phyloP scores from a whole-genome alignment of 2,329 filamentous ascomycete species.

The Septoria linicola region DNA sequence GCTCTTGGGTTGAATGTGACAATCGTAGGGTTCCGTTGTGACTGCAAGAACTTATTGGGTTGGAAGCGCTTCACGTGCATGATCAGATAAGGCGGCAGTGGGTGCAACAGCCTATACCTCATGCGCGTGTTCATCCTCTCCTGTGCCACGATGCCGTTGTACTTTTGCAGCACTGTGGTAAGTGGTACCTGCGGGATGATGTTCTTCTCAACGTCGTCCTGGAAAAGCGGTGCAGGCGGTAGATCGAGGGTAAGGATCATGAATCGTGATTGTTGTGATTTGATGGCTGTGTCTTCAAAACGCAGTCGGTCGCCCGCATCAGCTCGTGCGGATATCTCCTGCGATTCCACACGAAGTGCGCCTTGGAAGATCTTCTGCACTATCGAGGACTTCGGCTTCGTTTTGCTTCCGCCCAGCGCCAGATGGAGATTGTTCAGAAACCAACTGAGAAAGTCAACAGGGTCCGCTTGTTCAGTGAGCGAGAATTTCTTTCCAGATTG shows the following conservation, averaged over 20 bases:
- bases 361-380: slow-evolving; percentile 94
- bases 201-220: slow-evolving; percentile 89
- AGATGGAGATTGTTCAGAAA: slow-evolving; percentile 95
- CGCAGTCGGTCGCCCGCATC: slow-evolving; percentile 83
- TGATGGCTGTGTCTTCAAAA: slow-evolving; percentile 88
- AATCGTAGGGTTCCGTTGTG: slow-evolving; percentile 89
- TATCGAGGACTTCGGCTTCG: slow-evolving; percentile 79
- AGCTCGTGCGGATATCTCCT: slow-evolving; percentile 87
- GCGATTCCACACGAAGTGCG: slow-evolving; percentile 84
- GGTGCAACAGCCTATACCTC: slow-evolving; percentile 84
- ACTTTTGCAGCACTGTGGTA: slow-evolving; percentile 80
- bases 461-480: slow-evolving; percentile 86
- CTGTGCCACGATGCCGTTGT: slow-evolving; percentile 83
- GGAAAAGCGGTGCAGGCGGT: slow-evolving; percentile 87
- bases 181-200: slow-evolving; percentile 93
- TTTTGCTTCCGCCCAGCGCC: slow-evolving; percentile 83
- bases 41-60: slow-evolving; percentile 92
- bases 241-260: slow-evolving; percentile 91
- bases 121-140: slow-evolving; percentile 86
- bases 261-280: slow-evolving; percentile 74
- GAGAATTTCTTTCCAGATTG: slow-evolving; percentile 91
- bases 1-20: slow-evolving; percentile 88
- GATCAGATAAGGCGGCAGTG: slow-evolving; percentile 83
- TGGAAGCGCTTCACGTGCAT: slow-evolving; percentile 98
- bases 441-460: slow-evolving; percentile 95